Evolutionary conservation across 2,329 filamentous ascomycete species (phyloP).

Genomic region (Ophiostoma montium): DNA sequence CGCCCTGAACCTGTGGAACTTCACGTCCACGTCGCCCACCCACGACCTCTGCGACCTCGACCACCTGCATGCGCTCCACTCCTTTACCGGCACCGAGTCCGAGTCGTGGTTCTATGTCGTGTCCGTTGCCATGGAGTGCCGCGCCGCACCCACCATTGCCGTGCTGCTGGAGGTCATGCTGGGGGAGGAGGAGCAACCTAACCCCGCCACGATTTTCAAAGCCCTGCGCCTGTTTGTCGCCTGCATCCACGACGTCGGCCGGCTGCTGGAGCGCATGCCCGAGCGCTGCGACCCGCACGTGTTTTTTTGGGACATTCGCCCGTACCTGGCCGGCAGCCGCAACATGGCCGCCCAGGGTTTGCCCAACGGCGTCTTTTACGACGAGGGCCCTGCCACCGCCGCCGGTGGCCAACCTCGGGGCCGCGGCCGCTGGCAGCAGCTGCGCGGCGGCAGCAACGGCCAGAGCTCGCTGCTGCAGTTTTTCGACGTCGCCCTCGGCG

Average conservation of each 20-base stretch:
- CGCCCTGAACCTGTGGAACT: constrained; percentile 82
- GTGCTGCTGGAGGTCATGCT: constrained; percentile 61
- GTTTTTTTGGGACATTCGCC: constrained; percentile 81
- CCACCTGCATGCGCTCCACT: constrained; percentile 57
- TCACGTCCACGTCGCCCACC: constrained; percentile 26
- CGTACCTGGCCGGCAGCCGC: constrained; percentile 79
- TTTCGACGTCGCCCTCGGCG: constrained; percentile 80
- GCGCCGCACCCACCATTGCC: constrained; percentile 60
- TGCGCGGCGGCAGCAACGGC: constrained; percentile 83
- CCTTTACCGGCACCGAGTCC: constrained; percentile 77
- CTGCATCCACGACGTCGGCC: constrained; percentile 53
- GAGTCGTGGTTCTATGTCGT: constrained; percentile 92
- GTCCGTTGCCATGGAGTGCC: constrained; percentile 79
- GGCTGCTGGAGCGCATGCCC: constrained; percentile 68
- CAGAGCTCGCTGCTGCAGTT: constrained; percentile 95
- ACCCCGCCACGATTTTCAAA: not conserved
- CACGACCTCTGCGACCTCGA: constrained; percentile 43
- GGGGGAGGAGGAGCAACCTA: no score
- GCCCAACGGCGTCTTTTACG: constrained; percentile 71
- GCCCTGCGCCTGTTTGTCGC: constrained; percentile 51
- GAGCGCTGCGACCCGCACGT: constrained; percentile 75
- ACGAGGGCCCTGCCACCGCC: constrained; percentile 29
- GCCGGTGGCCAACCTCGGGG: constrained; percentile 41
- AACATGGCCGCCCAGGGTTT: constrained; percentile 72
- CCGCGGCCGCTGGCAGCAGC: constrained; percentile 54